phyloP scores from a whole-genome alignment of 2,329 filamentous ascomycete species.

The Chaetomium globosum region DNA sequence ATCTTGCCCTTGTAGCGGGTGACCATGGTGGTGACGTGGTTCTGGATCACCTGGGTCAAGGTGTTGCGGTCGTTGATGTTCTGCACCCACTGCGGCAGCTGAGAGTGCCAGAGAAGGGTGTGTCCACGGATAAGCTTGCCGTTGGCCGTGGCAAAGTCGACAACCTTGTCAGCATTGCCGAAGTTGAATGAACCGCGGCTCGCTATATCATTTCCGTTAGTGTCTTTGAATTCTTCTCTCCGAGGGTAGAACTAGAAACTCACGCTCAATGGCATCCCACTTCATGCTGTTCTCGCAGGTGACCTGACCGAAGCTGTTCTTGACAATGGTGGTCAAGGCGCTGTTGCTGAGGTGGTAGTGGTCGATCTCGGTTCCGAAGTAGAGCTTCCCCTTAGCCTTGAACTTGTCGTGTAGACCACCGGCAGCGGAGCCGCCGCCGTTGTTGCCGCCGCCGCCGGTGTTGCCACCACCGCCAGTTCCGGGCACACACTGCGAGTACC shows the following conservation, averaged over 20 bases:
- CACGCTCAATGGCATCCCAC: constrained; percentile 28
- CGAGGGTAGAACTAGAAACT: constrained; percentile 2
- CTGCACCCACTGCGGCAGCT: constrained; percentile 62
- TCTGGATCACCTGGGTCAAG: constrained; percentile 59
- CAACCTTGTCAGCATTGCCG: constrained; percentile 16
- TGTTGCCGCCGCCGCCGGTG: constrained; percentile 17
- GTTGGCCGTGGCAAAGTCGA: constrained; percentile 21
- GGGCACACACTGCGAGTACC: constrained; percentile 28
- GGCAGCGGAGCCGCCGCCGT: constrained; percentile 13
- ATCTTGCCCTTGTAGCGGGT: constrained; percentile 66
- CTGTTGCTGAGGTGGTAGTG: constrained; percentile 27
- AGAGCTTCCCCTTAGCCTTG: constrained; percentile 27
- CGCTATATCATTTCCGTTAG: constrained; percentile 21
- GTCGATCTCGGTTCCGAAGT: constrained; percentile 26
- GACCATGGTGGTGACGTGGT: constrained; percentile 62
- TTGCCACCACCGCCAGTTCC: constrained; percentile 13
- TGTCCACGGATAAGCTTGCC: constrained; percentile 63
- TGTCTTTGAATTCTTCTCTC: background rate
- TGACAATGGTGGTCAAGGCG: constrained; percentile 20
- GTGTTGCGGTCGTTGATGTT: constrained; percentile 55
- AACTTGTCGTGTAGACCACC: constrained; percentile 24
- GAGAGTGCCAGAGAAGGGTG: constrained; percentile 66
- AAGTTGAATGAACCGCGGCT: constrained; percentile 25
- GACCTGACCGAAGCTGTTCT: constrained; percentile 22
- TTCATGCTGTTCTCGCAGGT: constrained; percentile 25